Percentiles rank a stretch among this genome's conserved stretches.
Conservation (phyloP, 768 basidiomycete genomes). For the Clitopilus hobsonii region DNA sequence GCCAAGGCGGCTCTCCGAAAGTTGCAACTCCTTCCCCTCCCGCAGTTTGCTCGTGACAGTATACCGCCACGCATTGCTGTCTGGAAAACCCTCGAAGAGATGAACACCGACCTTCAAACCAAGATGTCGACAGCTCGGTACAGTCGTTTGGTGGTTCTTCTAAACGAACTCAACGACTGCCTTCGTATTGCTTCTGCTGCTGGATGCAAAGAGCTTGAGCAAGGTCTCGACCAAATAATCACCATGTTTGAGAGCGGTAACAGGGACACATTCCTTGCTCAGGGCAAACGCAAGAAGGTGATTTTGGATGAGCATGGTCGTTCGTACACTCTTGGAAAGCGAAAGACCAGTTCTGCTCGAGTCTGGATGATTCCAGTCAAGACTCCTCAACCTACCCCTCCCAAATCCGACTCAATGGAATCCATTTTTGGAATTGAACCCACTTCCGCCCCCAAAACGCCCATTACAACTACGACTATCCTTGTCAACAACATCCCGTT, state of each 20-base stretch:
- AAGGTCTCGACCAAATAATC: conserved; percentile 47
- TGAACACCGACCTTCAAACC: conserved; percentile 52
- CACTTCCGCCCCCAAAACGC: conserved; percentile 7
- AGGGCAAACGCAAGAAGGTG: conserved; percentile 52
- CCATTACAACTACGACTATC: conserved; percentile 56
- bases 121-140: conserved; percentile 68
- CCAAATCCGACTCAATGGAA: conserved; percentile 19
- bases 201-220: conserved; percentile 50
- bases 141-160: conserved; percentile 52
- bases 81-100: conserved; percentile 65
- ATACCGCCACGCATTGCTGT: conserved; percentile 55
- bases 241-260: conserved; percentile 62
- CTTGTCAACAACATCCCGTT: conserved; percentile 85
- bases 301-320: conserved; percentile 73
- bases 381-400: conserved; percentile 5
- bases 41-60: conserved; percentile 56
- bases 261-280: conserved; percentile 41
- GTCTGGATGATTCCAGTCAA: conserved; percentile 87
- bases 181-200: conserved; percentile 55
- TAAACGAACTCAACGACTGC: conserved; percentile 65
- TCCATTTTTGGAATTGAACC: conserved; percentile 20
- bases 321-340: conserved; percentile 78
- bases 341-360: conserved; percentile 87
- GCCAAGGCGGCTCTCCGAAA: conserved; percentile 56
- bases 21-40: conserved; percentile 75